A percentile compares a stretch with the other conserved stretches of the same genome.
Conservation (phyloP, 306 rosid genomes). For the Quercus gilva region DNA sequence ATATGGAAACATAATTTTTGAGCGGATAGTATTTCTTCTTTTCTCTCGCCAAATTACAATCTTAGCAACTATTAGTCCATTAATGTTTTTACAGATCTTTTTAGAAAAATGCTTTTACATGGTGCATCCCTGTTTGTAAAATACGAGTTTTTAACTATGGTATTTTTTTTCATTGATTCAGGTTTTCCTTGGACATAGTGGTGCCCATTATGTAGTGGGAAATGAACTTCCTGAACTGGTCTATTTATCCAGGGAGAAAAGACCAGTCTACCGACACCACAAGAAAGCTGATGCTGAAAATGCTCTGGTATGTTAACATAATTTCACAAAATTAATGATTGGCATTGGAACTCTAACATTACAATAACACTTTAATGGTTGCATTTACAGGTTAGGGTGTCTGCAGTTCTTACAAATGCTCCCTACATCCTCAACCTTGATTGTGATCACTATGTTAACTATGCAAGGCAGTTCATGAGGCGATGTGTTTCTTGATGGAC, state of each 20-base stretch:
- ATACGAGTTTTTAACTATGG: constrained; percentile 2
- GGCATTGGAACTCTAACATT: constrained; percentile 5
- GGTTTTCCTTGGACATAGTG: constrained; percentile 95
- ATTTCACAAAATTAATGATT: constrained; percentile 12
- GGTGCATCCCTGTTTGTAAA: not conserved
- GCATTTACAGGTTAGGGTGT: constrained; percentile 78
- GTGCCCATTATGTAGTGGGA: constrained; percentile 86
- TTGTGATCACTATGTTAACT: constrained; percentile 96
- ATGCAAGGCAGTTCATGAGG: constrained; percentile 93
- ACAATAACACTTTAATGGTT: constrained; percentile 20
- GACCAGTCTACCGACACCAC: constrained; percentile 95
- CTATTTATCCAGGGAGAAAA: constrained; percentile 92
- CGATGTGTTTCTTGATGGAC: constrained; percentile 99
- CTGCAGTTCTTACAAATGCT: constrained; percentile 97
- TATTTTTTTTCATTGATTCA: constrained; percentile 19
- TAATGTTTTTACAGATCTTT: not conserved
- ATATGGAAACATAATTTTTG: not conserved
- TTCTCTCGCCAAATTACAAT: not conserved
- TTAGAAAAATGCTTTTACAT: not conserved
- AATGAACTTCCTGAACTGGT: constrained; percentile 87
- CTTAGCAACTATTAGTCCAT: constrained; percentile 13
- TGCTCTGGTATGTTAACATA: constrained; percentile 65
- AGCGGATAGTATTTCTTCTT: not conserved
- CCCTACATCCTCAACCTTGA: constrained; percentile 96
- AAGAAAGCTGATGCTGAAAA: constrained; percentile 99